Evolutionary conservation across 163 green algal genomes (phyloP).

Genomic region (Chloroidium sp.): DNA sequence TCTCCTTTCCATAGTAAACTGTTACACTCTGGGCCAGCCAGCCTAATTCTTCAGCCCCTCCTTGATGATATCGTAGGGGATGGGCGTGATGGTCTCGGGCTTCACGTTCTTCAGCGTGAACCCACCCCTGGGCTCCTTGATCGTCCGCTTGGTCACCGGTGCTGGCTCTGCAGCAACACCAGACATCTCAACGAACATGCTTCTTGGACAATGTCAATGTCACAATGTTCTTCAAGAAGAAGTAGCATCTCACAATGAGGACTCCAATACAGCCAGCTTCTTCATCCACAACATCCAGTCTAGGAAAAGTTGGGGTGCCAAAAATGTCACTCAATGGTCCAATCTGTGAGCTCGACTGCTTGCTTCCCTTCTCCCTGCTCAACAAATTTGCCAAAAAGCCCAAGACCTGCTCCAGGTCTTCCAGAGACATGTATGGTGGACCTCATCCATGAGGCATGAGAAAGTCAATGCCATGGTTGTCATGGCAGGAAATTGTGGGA

Average conservation of each 20-base stretch:
- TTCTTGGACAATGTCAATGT: no score
- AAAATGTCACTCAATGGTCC: no score
- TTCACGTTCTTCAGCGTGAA: constrained; percentile 74
- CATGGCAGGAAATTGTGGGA: neutral
- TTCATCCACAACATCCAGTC: neutral
- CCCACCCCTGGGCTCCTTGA: constrained; percentile 55
- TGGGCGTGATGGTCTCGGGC: constrained; percentile 89
- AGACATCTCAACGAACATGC: neutral
- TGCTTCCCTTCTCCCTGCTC: no score
- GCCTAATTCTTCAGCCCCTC: constrained; percentile 34
- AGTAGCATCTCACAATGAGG: neutral
- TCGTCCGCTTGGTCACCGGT: constrained; percentile 55
- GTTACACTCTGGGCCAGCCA: neutral
- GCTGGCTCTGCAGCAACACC: constrained; percentile 33
- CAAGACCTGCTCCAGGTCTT: no score
- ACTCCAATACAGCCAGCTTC: no score
- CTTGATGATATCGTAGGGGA: constrained; percentile 73
- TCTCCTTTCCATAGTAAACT: no score
- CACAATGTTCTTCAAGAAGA: neutral
- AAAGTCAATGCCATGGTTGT: no score
- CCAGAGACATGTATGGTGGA: no score
- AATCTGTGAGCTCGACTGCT: no score
- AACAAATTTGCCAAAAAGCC: no score
- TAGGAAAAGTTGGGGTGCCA: no score
- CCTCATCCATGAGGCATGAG: no score